Base-by-base conservation (phyloP, 768 basidiomycete species). In the Auricularia cornea region DNA sequence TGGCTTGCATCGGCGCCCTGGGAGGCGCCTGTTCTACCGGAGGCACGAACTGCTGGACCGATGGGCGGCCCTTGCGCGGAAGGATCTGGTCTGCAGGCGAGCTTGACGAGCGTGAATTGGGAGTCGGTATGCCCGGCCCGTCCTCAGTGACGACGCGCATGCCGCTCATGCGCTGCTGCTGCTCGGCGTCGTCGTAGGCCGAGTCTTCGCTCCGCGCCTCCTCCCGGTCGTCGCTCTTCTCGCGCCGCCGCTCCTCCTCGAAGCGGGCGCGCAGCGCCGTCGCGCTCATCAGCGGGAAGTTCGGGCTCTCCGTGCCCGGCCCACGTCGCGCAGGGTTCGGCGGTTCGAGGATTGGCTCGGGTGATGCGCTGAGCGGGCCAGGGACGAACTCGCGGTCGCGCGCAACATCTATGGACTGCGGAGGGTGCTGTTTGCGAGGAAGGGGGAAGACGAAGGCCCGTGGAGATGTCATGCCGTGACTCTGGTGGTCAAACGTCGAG, bases 261-360 rank as follows among this genome's bases (percentile, higher is more conserved):
- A 57, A 28, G 10, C 54, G 54, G 26, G 54, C 54, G 11, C 54
- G 54, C 54, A 57, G 28, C 66, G 59, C 79, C 80, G 23, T 75
- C 72, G 28, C 80, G 75, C 12, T 69, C 69, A 11, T 65, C 67
- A 38, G 63, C 32, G 60, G 59, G 62, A 56, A 62, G 26, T 28
- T 51, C 30, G 29, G 68, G 61, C 6, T 40, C 32, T 38, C 26
- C 29, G 54, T 10, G 54, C 51, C 23, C 20, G 51, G 23, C 10
- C 54, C 54, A 29, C 6, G 28, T 8, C 18, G 54, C 4, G 28
- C 28, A 12, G 51, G 28, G 10, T n/a, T 52, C 12, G 51, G 51
- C 20, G 51, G 28, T n/a, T 52, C n/a, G 35, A 38, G 35, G 26
- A 57, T 28, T 10, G 54, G 54, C 29, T 57, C 54, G 18, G 54